Conservation (phyloP, 805 yeast species). For the Phaffomyces opuntiae region DNA sequence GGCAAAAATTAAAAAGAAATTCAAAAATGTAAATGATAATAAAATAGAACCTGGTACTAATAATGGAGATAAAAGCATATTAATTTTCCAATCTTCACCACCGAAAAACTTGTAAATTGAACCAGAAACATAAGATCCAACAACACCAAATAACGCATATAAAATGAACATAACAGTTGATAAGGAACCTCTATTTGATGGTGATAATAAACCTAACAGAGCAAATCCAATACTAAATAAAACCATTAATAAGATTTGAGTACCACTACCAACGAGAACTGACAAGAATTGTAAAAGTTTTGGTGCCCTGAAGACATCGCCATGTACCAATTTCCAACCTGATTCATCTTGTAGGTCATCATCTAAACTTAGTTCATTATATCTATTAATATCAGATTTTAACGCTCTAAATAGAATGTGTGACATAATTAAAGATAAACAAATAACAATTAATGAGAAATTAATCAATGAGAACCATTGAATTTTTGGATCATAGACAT, state of each 20-base stretch:
- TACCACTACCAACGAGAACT: conserved; percentile 81
- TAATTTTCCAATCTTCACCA: conserved; percentile 86
- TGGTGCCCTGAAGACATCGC: conserved; percentile 91
- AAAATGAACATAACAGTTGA: conserved; percentile 84
- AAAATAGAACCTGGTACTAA: conserved; percentile 81
- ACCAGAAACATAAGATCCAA: conserved; percentile 86
- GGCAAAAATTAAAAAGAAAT: conserved; percentile 71
- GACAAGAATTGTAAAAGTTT: conserved; percentile 62
- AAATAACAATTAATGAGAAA: conserved; percentile 73
- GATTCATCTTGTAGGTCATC: conserved; percentile 85
- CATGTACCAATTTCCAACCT: conserved; percentile 96
- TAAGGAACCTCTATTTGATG: conserved; percentile 90
- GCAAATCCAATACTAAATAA: conserved; percentile 73
- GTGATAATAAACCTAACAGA: conserved; percentile 81
- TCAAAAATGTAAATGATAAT: conserved; percentile 55
- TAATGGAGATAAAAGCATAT: conserved; percentile 74
- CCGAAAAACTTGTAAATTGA: conserved; percentile 81
- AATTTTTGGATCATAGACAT: conserved; percentile 84
- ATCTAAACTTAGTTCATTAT: conserved; percentile 83
- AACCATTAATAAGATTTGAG: conserved; percentile 74
- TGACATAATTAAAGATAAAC: conserved; percentile 69
- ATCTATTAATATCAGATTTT: conserved; percentile 77
- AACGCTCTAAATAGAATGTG: conserved; percentile 75
- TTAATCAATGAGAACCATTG: conserved; percentile 94
- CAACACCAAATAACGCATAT: conserved; percentile 71